Percentiles rank a stretch among this genome's conserved stretches.
Evolutionary conservation across 768 basidiomycete species (phyloP).

Genomic region (Boletus sp.): DNA sequence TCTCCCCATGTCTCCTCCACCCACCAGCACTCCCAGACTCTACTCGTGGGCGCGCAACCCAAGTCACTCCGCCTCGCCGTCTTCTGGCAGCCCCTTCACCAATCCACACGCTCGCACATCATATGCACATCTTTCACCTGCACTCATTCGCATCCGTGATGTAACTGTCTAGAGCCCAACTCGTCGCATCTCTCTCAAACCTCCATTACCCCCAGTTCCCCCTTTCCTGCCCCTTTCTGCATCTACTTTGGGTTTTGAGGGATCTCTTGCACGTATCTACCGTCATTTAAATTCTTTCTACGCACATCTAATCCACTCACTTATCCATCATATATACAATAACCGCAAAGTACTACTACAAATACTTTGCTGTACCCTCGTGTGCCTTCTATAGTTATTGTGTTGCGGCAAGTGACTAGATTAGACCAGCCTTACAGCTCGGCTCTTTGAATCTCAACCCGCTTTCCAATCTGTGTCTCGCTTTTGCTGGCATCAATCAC

Average conservation of each 20-base stretch:
- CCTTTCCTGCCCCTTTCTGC: slow-evolving; percentile 6
- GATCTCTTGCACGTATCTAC: slow-evolving; percentile 16
- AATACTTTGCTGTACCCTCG: slow-evolving; percentile 33
- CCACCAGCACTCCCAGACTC: slow-evolving; percentile 52
- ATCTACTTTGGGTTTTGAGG: slow-evolving; percentile 15
- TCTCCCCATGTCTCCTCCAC: slow-evolving; percentile 49
- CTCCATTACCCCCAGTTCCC: neutral
- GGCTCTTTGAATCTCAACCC: slow-evolving; percentile 26
- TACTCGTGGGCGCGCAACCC: slow-evolving; percentile 49
- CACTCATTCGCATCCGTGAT: slow-evolving; percentile 45
- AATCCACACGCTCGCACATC: slow-evolving; percentile 60
- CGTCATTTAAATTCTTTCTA: slow-evolving; percentile 21
- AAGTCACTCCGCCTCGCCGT: slow-evolving; percentile 34
- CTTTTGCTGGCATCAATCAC: slow-evolving; percentile 18
- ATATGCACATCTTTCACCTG: slow-evolving; percentile 50
- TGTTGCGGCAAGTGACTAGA: slow-evolving; percentile 31
- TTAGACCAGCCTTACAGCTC: slow-evolving; percentile 23
- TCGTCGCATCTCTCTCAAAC: slow-evolving; percentile 1
- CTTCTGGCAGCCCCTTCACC: slow-evolving; percentile 47
- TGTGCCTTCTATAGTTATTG: slow-evolving; percentile 31
- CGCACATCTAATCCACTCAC: slow-evolving; percentile 33
- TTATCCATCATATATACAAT: slow-evolving; percentile 35
- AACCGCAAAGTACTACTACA: slow-evolving; percentile 22
- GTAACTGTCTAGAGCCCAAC: slow-evolving; percentile 21
- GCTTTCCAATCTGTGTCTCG: slow-evolving; percentile 38